A percentile compares a stretch with the other conserved stretches of the same genome.
These are phyloP conservation scores for Marasmius tenuissimus DNA, from an alignment of 1,284 basidiomycete genomes.

Conservation along the genomic window DNA sequence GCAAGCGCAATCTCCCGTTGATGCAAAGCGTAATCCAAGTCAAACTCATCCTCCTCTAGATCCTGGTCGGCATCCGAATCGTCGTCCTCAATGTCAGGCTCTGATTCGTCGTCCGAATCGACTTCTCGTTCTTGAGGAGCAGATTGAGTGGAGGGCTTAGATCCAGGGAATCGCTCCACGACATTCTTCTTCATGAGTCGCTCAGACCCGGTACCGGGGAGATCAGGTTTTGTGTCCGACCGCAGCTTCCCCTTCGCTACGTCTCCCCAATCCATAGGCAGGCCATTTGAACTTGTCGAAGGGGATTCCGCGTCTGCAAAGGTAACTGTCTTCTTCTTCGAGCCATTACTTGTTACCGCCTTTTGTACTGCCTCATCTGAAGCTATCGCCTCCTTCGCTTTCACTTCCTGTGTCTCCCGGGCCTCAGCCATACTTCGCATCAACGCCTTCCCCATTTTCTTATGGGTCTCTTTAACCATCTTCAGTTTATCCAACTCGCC, in stretches of 20 bases:
- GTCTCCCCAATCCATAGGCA: slow-evolving; percentile 49
- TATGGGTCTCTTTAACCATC: slow-evolving; percentile 61
- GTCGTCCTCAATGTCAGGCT: slow-evolving; percentile 21
- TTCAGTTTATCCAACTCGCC: slow-evolving; percentile 53
- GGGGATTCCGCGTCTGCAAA: slow-evolving; percentile 46
- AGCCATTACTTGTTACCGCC: slow-evolving; percentile 20
- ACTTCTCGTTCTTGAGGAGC: slow-evolving; percentile 40
- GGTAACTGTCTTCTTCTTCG: slow-evolving; percentile 59
- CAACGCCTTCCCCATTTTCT: slow-evolving; percentile 74
- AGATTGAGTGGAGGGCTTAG: slow-evolving; percentile 13
- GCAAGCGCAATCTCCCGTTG: slow-evolving; percentile 74
- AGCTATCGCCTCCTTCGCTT: slow-evolving; percentile 25
- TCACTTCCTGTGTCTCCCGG: slow-evolving; percentile 36
- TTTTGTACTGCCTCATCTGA: slow-evolving; percentile 6
- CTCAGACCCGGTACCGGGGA: slow-evolving; percentile 33
- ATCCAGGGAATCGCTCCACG: slow-evolving; percentile 54
- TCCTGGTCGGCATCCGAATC: slow-evolving; percentile 30
- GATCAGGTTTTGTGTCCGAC: slow-evolving; percentile 34
- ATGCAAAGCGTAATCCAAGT: slow-evolving; percentile 60
- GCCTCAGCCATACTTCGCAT: slow-evolving; percentile 45
- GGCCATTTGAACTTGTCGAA: neutral
- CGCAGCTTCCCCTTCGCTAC: slow-evolving; percentile 50
- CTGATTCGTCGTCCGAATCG: slow-evolving; percentile 34
- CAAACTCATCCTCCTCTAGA: slow-evolving; percentile 46
- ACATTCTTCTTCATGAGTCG: slow-evolving; percentile 67